Percentiles rank a stretch among this genome's conserved stretches.
Conservation (phyloP, 192 early-diverging fungal species). For the Backusella luteola region DNA sequence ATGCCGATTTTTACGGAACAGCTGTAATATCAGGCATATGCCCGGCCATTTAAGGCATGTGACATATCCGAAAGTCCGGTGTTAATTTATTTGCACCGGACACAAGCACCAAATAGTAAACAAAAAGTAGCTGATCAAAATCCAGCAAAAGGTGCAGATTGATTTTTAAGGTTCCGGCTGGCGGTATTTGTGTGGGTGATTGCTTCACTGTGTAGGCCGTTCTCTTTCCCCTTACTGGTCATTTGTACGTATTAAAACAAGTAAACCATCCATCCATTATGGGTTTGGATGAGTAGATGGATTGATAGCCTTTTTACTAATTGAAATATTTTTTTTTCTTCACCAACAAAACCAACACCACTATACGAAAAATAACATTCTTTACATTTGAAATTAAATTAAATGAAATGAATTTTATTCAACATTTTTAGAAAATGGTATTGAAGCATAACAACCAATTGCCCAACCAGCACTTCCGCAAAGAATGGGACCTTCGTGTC, state of each 20-base stretch:
- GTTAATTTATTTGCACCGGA: neutral
- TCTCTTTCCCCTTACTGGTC: conserved; percentile 34
- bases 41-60: neutral
- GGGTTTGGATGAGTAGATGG: neutral
- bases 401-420: neutral
- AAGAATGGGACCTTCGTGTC: conserved; percentile 96
- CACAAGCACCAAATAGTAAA: neutral
- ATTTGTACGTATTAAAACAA: conserved; percentile 20
- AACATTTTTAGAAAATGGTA: conserved; percentile 29
- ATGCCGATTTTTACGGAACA: too few species aligned
- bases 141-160: neutral
- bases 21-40: too few species aligned
- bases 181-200: conserved; percentile 2
- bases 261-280: conserved; percentile 11
- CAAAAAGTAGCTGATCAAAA: neutral
- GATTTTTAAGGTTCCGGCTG: conserved; percentile 8
- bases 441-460: conserved; percentile 95
- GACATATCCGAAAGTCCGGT: neutral
- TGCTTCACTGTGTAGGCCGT: conserved; percentile 7
- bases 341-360: neutral
- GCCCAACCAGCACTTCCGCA: conserved; percentile 97
- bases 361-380: neutral
- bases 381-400: neutral
- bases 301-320: neutral
- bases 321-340: neutral